Conservation (phyloP, 169 alveolate species). For the Plasmodium malariae region DNA sequence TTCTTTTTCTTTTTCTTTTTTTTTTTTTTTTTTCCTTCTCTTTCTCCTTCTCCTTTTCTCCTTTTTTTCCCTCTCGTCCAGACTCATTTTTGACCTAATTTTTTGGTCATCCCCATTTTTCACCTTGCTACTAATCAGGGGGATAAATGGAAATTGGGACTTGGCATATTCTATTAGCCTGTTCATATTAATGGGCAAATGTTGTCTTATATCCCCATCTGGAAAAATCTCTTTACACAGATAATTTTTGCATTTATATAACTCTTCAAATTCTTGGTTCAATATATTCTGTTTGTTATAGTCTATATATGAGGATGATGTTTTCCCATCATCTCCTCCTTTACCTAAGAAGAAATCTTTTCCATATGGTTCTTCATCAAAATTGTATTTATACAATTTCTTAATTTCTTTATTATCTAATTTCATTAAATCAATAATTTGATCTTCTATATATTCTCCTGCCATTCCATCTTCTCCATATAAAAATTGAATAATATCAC, state of each 20-base stretch:
- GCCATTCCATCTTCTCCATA: constrained; percentile 99
- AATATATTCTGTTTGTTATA: constrained; percentile 86
- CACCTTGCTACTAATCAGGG: constrained; percentile 65
- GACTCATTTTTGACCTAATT: constrained; percentile 12
- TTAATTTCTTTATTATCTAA: constrained; percentile 92
- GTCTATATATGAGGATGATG: constrained; percentile 81
- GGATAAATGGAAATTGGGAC: constrained; percentile 88
- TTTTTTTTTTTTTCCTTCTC: constrained; percentile 70
- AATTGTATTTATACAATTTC: constrained; percentile 84
- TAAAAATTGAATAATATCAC: constrained; percentile 97
- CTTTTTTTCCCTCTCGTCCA: not conserved
- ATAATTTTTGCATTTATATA: constrained; percentile 82
- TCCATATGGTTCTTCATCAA: constrained; percentile 85
- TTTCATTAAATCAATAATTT: constrained; percentile 93
- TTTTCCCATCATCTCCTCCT: constrained; percentile 64
- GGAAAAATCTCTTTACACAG: constrained; percentile 91
- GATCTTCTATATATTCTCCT: constrained; percentile 99
- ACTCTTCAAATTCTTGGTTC: constrained; percentile 85
- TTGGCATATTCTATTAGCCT: constrained; percentile 94
- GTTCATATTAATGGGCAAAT: constrained; percentile 96
- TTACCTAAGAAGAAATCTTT: constrained; percentile 27
- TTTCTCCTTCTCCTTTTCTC: constrained; percentile 24
- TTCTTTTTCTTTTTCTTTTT: constrained; percentile 32
- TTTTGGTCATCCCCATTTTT: constrained; percentile 81
- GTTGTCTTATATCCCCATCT: constrained; percentile 96